Evolutionary conservation across 768 basidiomycete species (phyloP), one percentile per base, ranked within the genome.

Genomic region (Hygrocybe punicea): DNA sequence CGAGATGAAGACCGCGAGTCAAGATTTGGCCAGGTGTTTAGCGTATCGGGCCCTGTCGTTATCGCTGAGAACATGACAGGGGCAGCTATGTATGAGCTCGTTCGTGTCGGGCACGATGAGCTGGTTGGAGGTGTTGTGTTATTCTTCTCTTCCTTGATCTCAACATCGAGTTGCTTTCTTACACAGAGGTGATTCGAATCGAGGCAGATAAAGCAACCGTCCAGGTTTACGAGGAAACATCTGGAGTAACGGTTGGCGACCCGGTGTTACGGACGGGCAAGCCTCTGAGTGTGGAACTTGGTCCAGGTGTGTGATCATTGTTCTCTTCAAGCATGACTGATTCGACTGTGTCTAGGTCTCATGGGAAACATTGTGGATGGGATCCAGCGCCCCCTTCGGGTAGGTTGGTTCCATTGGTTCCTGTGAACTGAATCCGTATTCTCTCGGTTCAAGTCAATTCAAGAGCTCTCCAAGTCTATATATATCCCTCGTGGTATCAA

Each of bases 321-420:
- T 46, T 10, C 36, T 9, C 7, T 34, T 23, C 45, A 24, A 52
- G 14, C 24, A 16, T 29, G 52, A 45, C 45, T 19, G 29, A 35
- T 58, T 24, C 29, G 8, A 50, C 11, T 48, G 44, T 47, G 2
- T 58, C n/a, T n/a, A 97, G 96, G 97, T 64, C 77, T 99, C 57
- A 98, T 99, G 97, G 87, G 86, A n/a, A 98, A 99, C 71, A 99
- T 99, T 66, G 93, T 96, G 64, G 95, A 98, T 75, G 94, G 95
- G 65, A 95, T 96, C 68, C 94, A 97, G 72, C 85, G 94, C 67
- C 94, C 94, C 57, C 77, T 93, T 37, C 83, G 91, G 65, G 91
- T 93, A 69, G 61, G 89, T 71, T 42, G 17, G 51, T 39, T 52
- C 51, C 36, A 58, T 47, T 23, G 45, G 5, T n/a, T 34, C 45